phyloP scores from a whole-genome alignment of 2,329 filamentous ascomycete genomes.

The Ophiostoma himal-ulmi region DNA sequence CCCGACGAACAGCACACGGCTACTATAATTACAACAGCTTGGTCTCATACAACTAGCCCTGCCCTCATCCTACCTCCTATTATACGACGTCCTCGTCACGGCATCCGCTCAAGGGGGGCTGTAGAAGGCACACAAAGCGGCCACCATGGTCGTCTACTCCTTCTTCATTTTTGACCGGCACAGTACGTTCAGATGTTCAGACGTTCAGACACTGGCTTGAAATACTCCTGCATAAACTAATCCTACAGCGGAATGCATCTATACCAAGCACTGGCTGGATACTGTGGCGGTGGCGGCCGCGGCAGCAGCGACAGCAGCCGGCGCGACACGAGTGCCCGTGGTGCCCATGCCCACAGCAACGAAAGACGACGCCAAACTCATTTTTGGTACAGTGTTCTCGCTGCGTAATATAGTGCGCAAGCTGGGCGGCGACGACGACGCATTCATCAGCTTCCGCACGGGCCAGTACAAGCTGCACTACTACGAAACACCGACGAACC shows the following conservation, averaged over 20 bases:
- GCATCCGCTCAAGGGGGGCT: constrained; percentile 2
- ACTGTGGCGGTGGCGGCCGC: constrained; percentile 27
- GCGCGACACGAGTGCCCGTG: constrained; percentile 14
- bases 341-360: constrained; percentile 28
- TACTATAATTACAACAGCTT: background rate
- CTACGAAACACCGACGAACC: constrained; percentile 93
- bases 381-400: constrained; percentile 95
- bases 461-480: constrained; percentile 97
- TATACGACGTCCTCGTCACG: background rate
- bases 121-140: constrained; percentile 12
- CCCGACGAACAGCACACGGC: background rate
- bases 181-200: constrained; percentile 60
- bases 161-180: constrained; percentile 99
- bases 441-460: constrained; percentile 90
- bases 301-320: constrained; percentile 13
- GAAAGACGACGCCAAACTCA: constrained; percentile 83
- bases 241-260: constrained; percentile 87
- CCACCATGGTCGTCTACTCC: constrained; percentile 82
- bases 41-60: background rate
- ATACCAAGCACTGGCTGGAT: constrained; percentile 78
- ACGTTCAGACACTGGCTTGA: too few species aligned
- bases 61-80: background rate
- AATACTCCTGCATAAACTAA: background rate
- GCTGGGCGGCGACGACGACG: constrained; percentile 87
- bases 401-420: constrained; percentile 95